Percentiles rank a stretch among this genome's conserved stretches.
Evolutionary conservation across 306 rosid species (phyloP).

Genomic region (Citrullus mucosospermus): DNA sequence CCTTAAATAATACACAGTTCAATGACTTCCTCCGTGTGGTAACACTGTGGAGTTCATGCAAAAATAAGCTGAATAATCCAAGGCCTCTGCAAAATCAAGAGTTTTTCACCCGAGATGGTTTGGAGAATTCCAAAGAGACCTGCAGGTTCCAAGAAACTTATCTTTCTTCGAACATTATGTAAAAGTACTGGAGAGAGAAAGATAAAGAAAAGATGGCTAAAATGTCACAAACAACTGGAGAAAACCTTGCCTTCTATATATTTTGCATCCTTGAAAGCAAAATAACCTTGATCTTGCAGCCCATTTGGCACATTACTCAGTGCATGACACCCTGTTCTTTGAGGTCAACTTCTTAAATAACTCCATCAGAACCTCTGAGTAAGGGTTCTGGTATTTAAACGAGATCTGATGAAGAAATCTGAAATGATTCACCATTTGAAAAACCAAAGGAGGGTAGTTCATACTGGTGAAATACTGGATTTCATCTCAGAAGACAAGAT

Average conservation of each 20-base stretch:
- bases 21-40: background rate
- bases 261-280: background rate
- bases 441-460: background rate
- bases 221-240: background rate
- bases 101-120: background rate
- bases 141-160: background rate
- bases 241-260: background rate
- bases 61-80: background rate
- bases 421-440: background rate
- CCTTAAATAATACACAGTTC: background rate
- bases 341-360: background rate
- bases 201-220: background rate
- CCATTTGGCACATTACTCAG: background rate
- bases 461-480: background rate
- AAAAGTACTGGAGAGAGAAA: background rate
- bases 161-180: background rate
- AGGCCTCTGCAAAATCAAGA: background rate
- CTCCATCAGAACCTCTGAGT: background rate
- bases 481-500: background rate
- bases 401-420: background rate
- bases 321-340: background rate
- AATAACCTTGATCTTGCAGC: background rate
- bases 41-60: background rate
- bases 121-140: background rate
- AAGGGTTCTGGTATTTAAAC: background rate